A percentile compares a stretch with the other conserved stretches of the same genome.
Evolutionary conservation across 371 early-diverging fungal species (phyloP).

Genomic region (Nematocida ironsii): DNA sequence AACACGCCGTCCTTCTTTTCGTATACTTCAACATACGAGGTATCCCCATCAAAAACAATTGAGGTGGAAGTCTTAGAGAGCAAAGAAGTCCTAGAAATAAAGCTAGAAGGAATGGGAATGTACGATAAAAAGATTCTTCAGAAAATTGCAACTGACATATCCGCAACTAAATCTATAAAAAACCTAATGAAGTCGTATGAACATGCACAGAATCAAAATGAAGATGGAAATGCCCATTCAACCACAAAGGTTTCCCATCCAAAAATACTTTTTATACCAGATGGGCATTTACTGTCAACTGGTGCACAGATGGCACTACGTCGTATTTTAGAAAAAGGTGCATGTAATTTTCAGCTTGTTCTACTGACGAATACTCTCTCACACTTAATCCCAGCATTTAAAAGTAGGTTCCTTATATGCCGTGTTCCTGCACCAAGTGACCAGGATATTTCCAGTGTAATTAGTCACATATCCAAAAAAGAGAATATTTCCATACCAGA

Average conservation of each 20-base stretch:
- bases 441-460: conserved; percentile 72
- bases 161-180: conserved; percentile 91
- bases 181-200: conserved; percentile 59
- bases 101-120: conserved; percentile 76
- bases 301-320: conserved; percentile 96
- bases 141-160: conserved; percentile 90
- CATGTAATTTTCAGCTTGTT: conserved; percentile 82
- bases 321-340: conserved; percentile 97
- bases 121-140: conserved; percentile 91
- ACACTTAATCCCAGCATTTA: conserved; percentile 87
- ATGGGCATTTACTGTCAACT: conserved; percentile 83
- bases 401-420: conserved; percentile 84
- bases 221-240: neutral
- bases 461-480: conserved; percentile 40
- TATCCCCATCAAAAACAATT: conserved; percentile 79
- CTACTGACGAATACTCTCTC: conserved; percentile 82
- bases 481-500: conserved; percentile 54
- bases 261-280: conserved; percentile 84
- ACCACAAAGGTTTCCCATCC: neutral
- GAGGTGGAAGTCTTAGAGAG: conserved; percentile 70
- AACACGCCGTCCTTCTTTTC: conserved; percentile 64
- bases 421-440: conserved; percentile 79
- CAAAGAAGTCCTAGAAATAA: conserved; percentile 65
- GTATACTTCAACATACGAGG: conserved; percentile 85
- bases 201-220: neutral